Percentiles rank a stretch among this genome's conserved stretches.
Evolutionary conservation across 805 yeast genomes (phyloP).

Genomic region (Cyberlindnera nakhonratchasimensis): DNA sequence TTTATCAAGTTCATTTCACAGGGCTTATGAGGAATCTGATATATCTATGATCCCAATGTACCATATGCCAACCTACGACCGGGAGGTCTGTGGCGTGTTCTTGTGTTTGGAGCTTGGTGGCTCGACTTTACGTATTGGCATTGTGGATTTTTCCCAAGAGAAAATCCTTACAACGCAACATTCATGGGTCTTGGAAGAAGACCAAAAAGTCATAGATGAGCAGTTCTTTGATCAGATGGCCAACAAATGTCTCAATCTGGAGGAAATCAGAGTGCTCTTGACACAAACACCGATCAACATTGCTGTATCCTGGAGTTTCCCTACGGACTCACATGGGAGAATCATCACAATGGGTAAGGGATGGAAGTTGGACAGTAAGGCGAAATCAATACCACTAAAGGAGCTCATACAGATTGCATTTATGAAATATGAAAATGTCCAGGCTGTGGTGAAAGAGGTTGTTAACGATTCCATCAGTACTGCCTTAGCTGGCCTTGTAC

Average conservation of each 20-base stretch:
- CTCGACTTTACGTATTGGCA: constrained; percentile 43
- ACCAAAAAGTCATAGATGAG: constrained; percentile 36
- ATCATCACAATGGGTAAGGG: constrained; percentile 62
- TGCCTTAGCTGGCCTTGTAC: constrained; percentile 35
- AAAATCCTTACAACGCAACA: constrained; percentile 3
- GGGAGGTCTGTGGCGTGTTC: not conserved
- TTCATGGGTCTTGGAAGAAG: constrained; percentile 18
- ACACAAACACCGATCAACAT: constrained; percentile 14
- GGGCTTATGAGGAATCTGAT: not conserved
- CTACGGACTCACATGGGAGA: constrained; percentile 39
- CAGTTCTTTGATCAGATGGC: constrained; percentile 42
- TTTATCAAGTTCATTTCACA: not conserved
- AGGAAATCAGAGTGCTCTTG: not conserved
- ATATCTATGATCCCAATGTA: constrained; percentile 19
- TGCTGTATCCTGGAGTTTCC: constrained; percentile 59
- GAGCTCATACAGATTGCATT: constrained; percentile 37
- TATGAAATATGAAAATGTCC: constrained; percentile 20
- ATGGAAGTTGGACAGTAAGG: constrained; percentile 40
- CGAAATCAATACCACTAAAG: constrained; percentile 40
- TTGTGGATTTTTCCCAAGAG: constrained; percentile 15
- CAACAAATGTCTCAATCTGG: constrained; percentile 20
- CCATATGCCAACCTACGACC: not conserved
- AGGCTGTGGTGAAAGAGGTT: constrained; percentile 41
- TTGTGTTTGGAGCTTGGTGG: constrained; percentile 55
- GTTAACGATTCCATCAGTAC: constrained; percentile 69